Conservation (phyloP, 78 protist species). For the Trichosphaerium sp. region DNA sequence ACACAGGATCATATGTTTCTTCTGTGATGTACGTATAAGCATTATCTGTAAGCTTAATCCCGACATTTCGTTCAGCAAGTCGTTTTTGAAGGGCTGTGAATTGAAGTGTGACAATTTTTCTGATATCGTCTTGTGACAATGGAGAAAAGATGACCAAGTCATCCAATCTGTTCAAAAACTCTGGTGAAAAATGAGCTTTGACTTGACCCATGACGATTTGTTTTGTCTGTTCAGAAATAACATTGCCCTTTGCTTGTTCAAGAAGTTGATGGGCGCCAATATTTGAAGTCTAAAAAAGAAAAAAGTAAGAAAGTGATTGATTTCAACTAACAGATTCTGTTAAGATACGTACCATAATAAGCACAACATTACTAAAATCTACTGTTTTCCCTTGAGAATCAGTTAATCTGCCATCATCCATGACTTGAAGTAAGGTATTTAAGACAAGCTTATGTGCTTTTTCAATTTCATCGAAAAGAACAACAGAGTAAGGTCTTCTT, state of each 20-base stretch:
- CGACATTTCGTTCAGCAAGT: conserved; percentile 51
- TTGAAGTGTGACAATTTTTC: conserved; percentile 41
- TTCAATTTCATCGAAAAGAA: conserved; percentile 94
- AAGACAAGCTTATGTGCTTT: conserved; percentile 81
- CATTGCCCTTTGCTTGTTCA: background rate
- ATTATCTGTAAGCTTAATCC: background rate
- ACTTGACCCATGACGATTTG: conserved; percentile 62
- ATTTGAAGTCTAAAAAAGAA: too few species aligned
- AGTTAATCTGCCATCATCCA: conserved; percentile 97
- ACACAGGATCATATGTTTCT: conserved; percentile 62
- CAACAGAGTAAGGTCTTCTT: conserved; percentile 88
- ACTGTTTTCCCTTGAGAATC: conserved; percentile 91
- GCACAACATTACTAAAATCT: conserved; percentile 81
- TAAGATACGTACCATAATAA: conserved; percentile 91
- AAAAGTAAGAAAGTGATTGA: too few species aligned
- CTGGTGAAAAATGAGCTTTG: conserved; percentile 80
- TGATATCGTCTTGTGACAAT: conserved; percentile 30
- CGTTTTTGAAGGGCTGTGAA: conserved; percentile 43
- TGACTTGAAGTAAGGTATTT: conserved; percentile 88
- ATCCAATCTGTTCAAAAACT: conserved; percentile 95
- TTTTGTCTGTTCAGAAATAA: conserved; percentile 16
- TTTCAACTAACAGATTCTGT: conserved; percentile 41
- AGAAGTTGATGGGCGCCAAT: too few species aligned
- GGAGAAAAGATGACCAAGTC: conserved; percentile 80
- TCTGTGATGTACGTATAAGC: conserved; percentile 47